Conservation (phyloP, 495 filamentous ascomycete genomes). For the Jackrogersella multiformis region DNA sequence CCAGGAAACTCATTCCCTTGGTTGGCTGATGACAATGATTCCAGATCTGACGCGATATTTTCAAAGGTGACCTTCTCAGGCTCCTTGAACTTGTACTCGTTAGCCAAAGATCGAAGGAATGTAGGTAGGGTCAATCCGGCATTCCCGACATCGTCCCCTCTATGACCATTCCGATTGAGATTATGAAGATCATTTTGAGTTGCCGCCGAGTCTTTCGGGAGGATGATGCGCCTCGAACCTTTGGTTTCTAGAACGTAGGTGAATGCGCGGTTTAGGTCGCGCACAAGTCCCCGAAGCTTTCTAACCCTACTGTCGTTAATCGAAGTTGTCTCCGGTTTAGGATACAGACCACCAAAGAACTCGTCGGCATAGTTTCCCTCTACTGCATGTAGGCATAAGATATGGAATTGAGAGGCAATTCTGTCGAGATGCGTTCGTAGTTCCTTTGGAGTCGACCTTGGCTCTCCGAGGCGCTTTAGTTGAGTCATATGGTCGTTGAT, state of each 20-base stretch:
- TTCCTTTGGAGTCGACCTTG: constrained; percentile 30
- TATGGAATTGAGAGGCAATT: constrained; percentile 39
- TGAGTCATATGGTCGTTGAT: constrained; percentile 13
- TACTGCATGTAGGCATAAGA: constrained; percentile 31
- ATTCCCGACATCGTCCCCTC: not conserved
- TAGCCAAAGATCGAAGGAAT: constrained; percentile 29
- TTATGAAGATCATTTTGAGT: not conserved
- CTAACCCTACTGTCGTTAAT: constrained; percentile 22
- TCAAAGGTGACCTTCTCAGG: constrained; percentile 32
- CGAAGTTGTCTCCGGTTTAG: not conserved
- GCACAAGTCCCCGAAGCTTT: constrained; percentile 40
- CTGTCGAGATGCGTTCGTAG: constrained; percentile 27
- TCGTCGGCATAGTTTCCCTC: constrained; percentile 37
- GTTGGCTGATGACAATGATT: constrained; percentile 26
- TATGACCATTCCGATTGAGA: not conserved
- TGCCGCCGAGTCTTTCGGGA: not conserved
- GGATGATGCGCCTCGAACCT: constrained; percentile 38
- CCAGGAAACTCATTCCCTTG: constrained; percentile 47
- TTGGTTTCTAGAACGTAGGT: constrained; percentile 29
- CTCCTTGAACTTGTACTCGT: constrained; percentile 34
- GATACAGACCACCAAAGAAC: constrained; percentile 36
- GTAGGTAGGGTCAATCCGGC: constrained; percentile 13
- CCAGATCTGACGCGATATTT: constrained; percentile 12
- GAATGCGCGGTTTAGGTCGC: constrained; percentile 40
- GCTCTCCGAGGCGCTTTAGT: constrained; percentile 24